phyloP scores from a whole-genome alignment of 83 land plant species.

The Picea abies region DNA sequence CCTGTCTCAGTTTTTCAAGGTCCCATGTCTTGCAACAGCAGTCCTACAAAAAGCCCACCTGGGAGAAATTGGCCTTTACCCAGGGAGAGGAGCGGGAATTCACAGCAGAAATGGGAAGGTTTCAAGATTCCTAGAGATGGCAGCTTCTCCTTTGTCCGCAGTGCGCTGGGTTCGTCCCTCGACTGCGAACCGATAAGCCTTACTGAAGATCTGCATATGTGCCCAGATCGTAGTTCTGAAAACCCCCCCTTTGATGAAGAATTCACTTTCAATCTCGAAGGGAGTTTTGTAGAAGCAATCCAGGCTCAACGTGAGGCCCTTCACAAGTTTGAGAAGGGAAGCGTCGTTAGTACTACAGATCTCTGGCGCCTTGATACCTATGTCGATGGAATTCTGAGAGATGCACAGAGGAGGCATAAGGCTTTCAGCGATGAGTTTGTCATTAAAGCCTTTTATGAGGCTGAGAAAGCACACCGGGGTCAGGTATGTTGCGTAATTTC shows the following conservation, averaged over 20 bases:
- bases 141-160: slow-evolving; percentile 39
- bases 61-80: slow-evolving; percentile 13
- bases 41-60: slow-evolving; percentile 31
- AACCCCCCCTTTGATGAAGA: slow-evolving; percentile 29
- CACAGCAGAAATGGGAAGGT: slow-evolving; percentile 13
- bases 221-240: slow-evolving; percentile 21
- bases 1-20: slow-evolving; percentile 90
- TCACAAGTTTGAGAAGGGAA: slow-evolving; percentile 17
- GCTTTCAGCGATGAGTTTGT: slow-evolving; percentile 76
- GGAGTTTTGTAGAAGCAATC: slow-evolving; percentile 15
- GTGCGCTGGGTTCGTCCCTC: slow-evolving; percentile 40
- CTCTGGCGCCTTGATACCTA: slow-evolving; percentile 22
- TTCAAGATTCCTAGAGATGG: slow-evolving; percentile 30
- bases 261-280: slow-evolving; percentile 48
- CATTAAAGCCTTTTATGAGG: slow-evolving; percentile 82
- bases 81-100: slow-evolving; percentile 26
- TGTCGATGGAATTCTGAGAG: slow-evolving; percentile 59
- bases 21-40: slow-evolving; percentile 54
- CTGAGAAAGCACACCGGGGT: slow-evolving; percentile 86
- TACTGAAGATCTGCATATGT: slow-evolving; percentile 33
- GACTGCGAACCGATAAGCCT: slow-evolving; percentile 18
- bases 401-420: slow-evolving; percentile 73
- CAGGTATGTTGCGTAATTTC: slow-evolving; percentile 48
- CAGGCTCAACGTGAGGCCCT: background rate
- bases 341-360: slow-evolving; percentile 11